phyloP scores from a whole-genome alignment of 1,139 yeast species.

The Nakaseomyces kungkrabaensis region DNA sequence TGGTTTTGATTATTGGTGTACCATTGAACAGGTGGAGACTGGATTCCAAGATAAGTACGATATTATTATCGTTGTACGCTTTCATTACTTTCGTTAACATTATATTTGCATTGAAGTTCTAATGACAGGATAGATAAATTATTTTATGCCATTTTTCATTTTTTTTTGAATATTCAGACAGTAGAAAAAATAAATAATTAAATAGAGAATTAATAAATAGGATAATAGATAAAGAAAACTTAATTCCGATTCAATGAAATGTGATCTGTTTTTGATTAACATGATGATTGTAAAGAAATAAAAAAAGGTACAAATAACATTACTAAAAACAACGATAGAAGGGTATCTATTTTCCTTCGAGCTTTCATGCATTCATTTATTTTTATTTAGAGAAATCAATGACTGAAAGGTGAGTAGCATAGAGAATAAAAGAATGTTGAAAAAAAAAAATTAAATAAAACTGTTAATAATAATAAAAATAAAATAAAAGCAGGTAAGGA shows the following conservation, averaged over 20 bases:
- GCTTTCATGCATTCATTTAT: too few species aligned
- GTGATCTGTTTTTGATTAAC: too few species aligned
- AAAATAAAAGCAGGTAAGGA: neutral
- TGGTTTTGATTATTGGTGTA: constrained; percentile 43
- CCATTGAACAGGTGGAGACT: constrained; percentile 61
- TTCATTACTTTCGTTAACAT: constrained; percentile 10
- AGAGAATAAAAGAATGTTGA: neutral
- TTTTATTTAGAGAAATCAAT: too few species aligned
- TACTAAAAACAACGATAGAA: neutral
- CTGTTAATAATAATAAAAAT: neutral
- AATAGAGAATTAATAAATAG: too few species aligned
- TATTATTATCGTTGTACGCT: constrained; percentile 16
- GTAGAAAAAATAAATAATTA: neutral
- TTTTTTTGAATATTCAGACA: too few species aligned
- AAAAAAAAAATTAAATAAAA: neutral
- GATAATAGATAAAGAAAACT: too few species aligned
- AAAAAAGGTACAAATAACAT: neutral
- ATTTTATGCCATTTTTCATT: too few species aligned
- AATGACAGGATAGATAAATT: neutral
- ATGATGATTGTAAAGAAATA: too few species aligned
- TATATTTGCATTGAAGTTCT: constrained; percentile 8
- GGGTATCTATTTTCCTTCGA: neutral
- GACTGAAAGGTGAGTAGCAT: too few species aligned
- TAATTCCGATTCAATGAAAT: too few species aligned
- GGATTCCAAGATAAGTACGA: constrained; percentile 45